These are phyloP conservation scores for Paralagenidium karlingii DNA, from an alignment of 352 stramenopile species.

Conservation along the genomic window DNA sequence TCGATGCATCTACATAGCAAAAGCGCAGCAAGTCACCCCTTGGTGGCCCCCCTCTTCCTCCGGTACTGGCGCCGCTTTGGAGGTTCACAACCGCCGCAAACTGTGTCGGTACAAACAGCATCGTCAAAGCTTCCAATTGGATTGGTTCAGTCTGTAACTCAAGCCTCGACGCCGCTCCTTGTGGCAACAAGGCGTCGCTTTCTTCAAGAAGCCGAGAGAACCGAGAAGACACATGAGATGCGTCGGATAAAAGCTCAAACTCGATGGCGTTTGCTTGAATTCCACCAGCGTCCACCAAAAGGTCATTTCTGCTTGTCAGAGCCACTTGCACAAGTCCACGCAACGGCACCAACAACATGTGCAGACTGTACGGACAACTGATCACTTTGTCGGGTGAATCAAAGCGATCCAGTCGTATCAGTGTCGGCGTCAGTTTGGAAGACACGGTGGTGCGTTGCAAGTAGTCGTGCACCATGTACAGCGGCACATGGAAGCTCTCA, in stretches of 20 bases:
- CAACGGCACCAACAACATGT: conserved; percentile 25
- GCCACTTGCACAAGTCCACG: no score
- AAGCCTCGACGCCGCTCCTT: neutral
- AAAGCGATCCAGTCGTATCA: conserved; percentile 10
- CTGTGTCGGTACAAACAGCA: neutral
- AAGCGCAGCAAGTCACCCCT: conserved; percentile 28
- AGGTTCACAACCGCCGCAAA: neutral
- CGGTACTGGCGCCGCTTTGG: neutral
- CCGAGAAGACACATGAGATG: no score
- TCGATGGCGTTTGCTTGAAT: no score
- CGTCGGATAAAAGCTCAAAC: no score
- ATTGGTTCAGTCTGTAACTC: no score
- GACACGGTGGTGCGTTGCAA: conserved; percentile 40
- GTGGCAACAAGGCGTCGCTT: no score
- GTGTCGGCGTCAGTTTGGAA: conserved; percentile 12
- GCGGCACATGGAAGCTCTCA: conserved; percentile 31
- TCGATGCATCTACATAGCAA: conserved; percentile 65
- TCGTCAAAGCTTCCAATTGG: no score
- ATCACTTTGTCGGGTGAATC: no score
- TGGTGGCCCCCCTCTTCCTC: neutral
- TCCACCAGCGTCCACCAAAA: no score
- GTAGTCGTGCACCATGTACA: conserved; percentile 50
- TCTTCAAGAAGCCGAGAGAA: no score
- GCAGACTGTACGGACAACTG: conserved; percentile 43
- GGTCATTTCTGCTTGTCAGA: no score